These are phyloP conservation scores for Citrus medica DNA, from an alignment of 345 rosid species.

Conservation along the genomic window DNA sequence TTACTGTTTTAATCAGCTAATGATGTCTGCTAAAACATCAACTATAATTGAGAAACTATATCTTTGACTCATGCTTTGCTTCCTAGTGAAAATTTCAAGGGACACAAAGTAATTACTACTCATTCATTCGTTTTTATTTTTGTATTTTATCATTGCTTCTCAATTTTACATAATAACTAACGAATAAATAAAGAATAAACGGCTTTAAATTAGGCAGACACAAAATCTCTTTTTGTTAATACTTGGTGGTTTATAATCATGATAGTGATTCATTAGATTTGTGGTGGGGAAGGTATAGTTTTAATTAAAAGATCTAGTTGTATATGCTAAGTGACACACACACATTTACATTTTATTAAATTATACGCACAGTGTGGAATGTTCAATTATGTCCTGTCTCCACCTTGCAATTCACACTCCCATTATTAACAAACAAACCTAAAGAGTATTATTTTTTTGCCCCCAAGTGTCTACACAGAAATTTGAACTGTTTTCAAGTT, in stretches of 20 bases:
- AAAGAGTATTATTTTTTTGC: too few relatives aligned
- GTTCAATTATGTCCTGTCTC: not conserved
- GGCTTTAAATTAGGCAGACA: conserved; percentile 1
- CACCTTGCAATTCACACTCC: not conserved
- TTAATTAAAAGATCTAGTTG: not conserved
- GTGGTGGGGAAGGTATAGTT: too few relatives aligned
- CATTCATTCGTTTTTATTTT: not conserved
- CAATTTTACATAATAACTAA: not conserved
- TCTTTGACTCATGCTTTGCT: not conserved
- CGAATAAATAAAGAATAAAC: not conserved
- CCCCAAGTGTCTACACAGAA: too few relatives aligned
- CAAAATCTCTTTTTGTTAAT: not conserved
- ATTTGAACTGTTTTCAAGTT: too few relatives aligned
- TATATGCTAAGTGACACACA: not conserved
- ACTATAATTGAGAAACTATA: not conserved
- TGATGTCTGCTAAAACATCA: too few relatives aligned
- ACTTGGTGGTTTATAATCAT: not conserved
- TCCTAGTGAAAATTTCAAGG: not conserved
- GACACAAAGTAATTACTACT: not conserved
- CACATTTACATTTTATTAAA: too few relatives aligned
- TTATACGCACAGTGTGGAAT: not conserved
- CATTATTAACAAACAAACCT: not conserved
- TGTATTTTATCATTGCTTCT: not conserved
- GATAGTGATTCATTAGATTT: not conserved
- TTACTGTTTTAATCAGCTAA: too few relatives aligned